These are phyloP conservation scores for Metschnikowia corniflorae DNA, from an alignment of 805 yeast genomes.

Conservation along the genomic window DNA sequence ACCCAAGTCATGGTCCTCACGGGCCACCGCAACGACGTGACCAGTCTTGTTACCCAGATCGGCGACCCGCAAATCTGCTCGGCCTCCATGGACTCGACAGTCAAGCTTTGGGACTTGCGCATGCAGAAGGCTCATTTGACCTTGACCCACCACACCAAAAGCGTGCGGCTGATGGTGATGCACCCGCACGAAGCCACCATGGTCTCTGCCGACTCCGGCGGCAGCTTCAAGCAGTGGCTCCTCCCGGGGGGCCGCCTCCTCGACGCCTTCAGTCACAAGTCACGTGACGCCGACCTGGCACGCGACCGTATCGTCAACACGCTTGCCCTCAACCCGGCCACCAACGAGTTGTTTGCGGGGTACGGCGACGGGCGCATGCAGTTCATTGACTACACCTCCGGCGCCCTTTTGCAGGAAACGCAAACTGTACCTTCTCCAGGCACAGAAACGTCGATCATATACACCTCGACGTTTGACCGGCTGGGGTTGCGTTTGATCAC, in stretches of 20 bases:
- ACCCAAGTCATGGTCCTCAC: conserved; percentile 68
- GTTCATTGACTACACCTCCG: conserved; percentile 75
- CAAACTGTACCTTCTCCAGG: conserved; percentile 64
- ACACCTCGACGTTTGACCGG: conserved; percentile 69
- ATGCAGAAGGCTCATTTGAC: conserved; percentile 71
- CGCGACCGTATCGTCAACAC: conserved; percentile 81
- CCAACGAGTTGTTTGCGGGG: conserved; percentile 68
- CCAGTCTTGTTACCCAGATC: conserved; percentile 60
- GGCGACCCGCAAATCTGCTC: conserved; percentile 85
- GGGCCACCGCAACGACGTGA: conserved; percentile 79
- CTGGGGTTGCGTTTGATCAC: conserved; percentile 80
- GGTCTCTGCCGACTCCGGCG: conserved; percentile 77
- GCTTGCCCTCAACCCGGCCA: conserved; percentile 58
- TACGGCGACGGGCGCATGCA: conserved; percentile 78
- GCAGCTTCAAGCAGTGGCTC: conserved; percentile 73
- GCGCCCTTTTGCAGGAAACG: conserved; percentile 55
- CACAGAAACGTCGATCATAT: conserved; percentile 62
- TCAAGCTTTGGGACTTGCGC: conserved; percentile 85
- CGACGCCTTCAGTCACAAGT: conserved; percentile 50
- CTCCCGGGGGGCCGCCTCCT: conserved; percentile 71
- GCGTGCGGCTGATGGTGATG: conserved; percentile 68
- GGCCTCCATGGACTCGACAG: conserved; percentile 79
- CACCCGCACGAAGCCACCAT: conserved; percentile 72
- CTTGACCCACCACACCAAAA: conserved; percentile 79
- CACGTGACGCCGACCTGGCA: conserved; percentile 28